phyloP scores from a whole-genome alignment of 768 basidiomycete genomes.

The Termitomyces titanicus region DNA sequence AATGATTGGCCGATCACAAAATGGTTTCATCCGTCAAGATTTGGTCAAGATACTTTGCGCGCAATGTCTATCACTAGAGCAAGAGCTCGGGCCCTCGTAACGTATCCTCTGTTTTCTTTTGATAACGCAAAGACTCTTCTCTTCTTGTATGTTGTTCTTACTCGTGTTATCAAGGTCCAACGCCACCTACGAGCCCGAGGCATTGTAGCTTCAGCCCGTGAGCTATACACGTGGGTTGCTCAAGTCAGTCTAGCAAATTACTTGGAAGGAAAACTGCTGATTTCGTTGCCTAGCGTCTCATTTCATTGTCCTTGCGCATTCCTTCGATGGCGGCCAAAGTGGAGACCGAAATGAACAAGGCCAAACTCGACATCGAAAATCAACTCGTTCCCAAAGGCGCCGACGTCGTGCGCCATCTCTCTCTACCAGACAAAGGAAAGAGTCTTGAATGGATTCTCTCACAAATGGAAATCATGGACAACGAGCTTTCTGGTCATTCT shows the following conservation, averaged over 20 bases:
- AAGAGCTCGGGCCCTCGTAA: slow-evolving; percentile 10
- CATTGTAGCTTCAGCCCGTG: slow-evolving; percentile 39
- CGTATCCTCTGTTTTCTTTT: slow-evolving; percentile 21
- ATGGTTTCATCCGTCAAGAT: neutral
- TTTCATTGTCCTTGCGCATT: slow-evolving; percentile 56
- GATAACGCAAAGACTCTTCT: slow-evolving; percentile 54
- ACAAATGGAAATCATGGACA: slow-evolving; percentile 82
- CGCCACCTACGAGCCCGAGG: slow-evolving; percentile 68
- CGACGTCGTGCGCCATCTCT: slow-evolving; percentile 59
- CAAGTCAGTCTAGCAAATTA: slow-evolving; percentile 35
- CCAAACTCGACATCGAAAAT: slow-evolving; percentile 60
- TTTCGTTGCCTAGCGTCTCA: slow-evolving; percentile 37
- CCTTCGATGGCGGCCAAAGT: slow-evolving; percentile 62
- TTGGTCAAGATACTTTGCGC: neutral
- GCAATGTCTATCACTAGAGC: slow-evolving; percentile 13
- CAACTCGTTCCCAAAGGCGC: slow-evolving; percentile 65
- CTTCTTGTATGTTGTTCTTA: slow-evolving; percentile 55
- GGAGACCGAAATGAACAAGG: slow-evolving; percentile 58
- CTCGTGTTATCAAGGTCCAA: slow-evolving; percentile 47
- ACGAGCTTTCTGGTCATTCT: slow-evolving; percentile 38
- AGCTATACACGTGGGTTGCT: slow-evolving; percentile 50
- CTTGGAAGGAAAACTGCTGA: neutral
- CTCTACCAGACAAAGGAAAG: slow-evolving; percentile 62
- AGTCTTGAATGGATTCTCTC: slow-evolving; percentile 68
- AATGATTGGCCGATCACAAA: too few relatives aligned